Conservation (phyloP, 2,329 filamentous ascomycete species). For the Cladophialophora psammophila region DNA sequence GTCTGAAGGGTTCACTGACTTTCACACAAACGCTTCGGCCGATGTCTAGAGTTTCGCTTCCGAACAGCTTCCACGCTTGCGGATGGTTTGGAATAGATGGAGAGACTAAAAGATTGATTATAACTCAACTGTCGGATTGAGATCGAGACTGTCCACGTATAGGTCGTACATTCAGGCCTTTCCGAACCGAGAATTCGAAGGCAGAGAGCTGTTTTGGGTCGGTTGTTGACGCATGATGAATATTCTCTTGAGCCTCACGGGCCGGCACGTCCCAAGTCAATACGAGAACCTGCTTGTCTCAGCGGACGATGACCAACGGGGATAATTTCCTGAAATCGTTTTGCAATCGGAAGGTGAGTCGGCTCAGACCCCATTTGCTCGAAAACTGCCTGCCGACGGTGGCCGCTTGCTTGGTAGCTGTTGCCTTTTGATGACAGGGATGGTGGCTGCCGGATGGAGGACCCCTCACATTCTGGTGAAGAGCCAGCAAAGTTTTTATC, state of each 20-base stretch:
- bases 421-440: neutral
- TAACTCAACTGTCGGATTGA: neutral
- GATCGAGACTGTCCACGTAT: neutral
- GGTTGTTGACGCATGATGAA: neutral
- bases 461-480: neutral
- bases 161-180: neutral
- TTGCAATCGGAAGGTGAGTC: neutral
- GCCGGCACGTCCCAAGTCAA: neutral
- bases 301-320: neutral
- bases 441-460: neutral
- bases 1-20: neutral
- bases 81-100: neutral
- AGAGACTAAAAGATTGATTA: neutral
- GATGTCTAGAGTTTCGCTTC: neutral
- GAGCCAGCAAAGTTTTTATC: no score
- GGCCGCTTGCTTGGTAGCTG: neutral
- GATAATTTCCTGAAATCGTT: neutral
- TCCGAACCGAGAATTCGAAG: neutral
- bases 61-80: neutral
- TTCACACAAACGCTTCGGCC: neutral
- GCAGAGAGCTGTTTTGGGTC: neutral
- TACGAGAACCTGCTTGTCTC: neutral
- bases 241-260: no score
- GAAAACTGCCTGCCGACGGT: neutral
- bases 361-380: neutral